Base-by-base conservation (phyloP, 2,329 filamentous ascomycete genomes). In the Keithomyces neogunnii region DNA sequence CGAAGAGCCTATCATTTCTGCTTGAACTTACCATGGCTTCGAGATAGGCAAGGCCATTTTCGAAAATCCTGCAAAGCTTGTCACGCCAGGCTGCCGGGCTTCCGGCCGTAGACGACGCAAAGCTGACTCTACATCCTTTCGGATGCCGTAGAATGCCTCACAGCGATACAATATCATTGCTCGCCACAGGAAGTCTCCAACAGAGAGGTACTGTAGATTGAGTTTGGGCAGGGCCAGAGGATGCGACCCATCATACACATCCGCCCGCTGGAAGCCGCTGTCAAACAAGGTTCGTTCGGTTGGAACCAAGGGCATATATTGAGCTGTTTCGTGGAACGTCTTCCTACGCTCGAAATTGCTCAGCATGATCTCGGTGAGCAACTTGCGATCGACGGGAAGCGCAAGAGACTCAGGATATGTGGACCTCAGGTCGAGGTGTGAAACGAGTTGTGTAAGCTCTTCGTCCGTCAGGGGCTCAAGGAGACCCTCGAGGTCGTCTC, bases 161-260 rank as follows among this genome's bases (percentile, higher is more conserved):
- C 85, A 88, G 40, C 92, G 84, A 65, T 96, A 93, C 7, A 99
- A 74, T 11, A 95, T 78, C 61, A 97, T 85, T 0, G 92, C 90
- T 55, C 95, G 82, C 90, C 91, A 99, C n/a, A 99, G 72, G 60
- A 99, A 99, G 67, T 99, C 93, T 3, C 90, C 90, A 48, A 96
- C 82, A 3, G 91, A 95, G 11, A 99, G 76, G 67, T 99, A 99
- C 63, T 99, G 93, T 31, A 99, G 73, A 60, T 96, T 99, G 45
- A 97, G 71, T 66, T 99, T 99, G 3, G 93, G 93, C 43, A 99
- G 82, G 3, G 93, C 89, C 52, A 99, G 75, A 4, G 93, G 91
- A 46, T 82, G 82, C 29, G 89, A 90, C 30, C 91, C 91, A 65
- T 96, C 86, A 61, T 96, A 97, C 6, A 76, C 77, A 61, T 96